Evolutionary conservation across 2,329 filamentous ascomycete species (phyloP).

Genomic region (Dactylellina sp.): DNA sequence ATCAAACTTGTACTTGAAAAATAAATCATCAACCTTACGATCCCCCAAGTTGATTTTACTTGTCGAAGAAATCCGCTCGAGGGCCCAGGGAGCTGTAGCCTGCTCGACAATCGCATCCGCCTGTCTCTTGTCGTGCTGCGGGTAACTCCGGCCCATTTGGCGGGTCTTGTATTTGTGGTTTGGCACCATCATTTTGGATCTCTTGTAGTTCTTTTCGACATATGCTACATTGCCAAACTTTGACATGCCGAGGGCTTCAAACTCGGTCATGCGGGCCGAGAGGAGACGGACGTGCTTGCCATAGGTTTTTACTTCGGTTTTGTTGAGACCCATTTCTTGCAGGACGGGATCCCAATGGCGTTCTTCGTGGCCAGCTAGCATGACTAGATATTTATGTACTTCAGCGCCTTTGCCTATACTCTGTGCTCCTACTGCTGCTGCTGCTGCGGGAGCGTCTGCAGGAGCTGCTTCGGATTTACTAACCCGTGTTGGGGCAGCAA

Average conservation of each 20-base stretch:
- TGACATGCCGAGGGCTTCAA: constrained; percentile 16
- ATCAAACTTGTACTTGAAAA: constrained; percentile 63
- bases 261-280: constrained; percentile 43
- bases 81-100: constrained; percentile 58
- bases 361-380: constrained; percentile 58
- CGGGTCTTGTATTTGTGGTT: constrained; percentile 36
- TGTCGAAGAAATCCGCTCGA: constrained; percentile 61
- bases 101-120: constrained; percentile 35
- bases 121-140: constrained; percentile 38
- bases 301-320: constrained; percentile 61
- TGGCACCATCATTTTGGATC: constrained; percentile 18
- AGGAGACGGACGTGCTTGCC: constrained; percentile 58
- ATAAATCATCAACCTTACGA: constrained; percentile 60
- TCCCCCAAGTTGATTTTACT: constrained; percentile 59
- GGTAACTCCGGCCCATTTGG: constrained; percentile 37
- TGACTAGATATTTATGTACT: constrained; percentile 50
- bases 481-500: constrained; percentile 26
- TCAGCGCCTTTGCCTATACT: not conserved
- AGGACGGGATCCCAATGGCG: constrained; percentile 57
- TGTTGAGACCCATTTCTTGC: constrained; percentile 55
- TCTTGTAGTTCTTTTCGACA: constrained; percentile 29
- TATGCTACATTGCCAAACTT: constrained; percentile 16
- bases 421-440: not conserved
- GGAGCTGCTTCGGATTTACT: not conserved
- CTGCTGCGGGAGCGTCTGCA: constrained; percentile 1